Percentiles rank a stretch among this genome's conserved stretches.
Evolutionary conservation across 139 green algal genomes (phyloP).

Genomic region (Picochlorum sp.): DNA sequence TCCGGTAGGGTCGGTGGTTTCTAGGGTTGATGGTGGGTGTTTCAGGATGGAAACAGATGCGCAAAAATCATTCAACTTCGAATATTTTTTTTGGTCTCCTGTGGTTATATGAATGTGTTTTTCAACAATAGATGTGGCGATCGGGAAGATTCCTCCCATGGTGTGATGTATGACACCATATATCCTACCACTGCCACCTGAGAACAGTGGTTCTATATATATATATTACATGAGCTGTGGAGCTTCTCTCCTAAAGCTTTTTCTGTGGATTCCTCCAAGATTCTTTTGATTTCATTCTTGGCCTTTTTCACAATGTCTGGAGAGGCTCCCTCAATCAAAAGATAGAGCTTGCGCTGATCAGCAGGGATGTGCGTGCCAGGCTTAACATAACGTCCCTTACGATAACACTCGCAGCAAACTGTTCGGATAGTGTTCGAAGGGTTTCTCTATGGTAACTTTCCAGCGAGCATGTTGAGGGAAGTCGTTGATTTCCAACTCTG

Average conservation of each 20-base stretch:
- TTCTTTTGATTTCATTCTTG: constrained; percentile 72
- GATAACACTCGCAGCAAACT: constrained; percentile 71
- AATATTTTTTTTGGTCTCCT: no score
- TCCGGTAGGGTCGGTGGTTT: no score
- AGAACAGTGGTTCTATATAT: no score
- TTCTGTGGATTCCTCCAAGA: constrained; percentile 74
- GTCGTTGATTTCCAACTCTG: constrained; percentile 98
- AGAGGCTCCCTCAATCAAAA: constrained; percentile 75
- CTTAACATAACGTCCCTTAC: constrained; percentile 74
- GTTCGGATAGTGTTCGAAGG: constrained; percentile 73
- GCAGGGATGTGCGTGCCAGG: constrained; percentile 38
- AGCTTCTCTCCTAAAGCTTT: constrained; percentile 70
- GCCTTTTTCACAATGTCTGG: constrained; percentile 55
- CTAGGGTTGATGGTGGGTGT: no score
- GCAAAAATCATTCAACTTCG: no score
- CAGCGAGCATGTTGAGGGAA: constrained; percentile 93
- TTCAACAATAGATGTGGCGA: no score
- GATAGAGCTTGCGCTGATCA: constrained; percentile 88
- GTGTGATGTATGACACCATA: no score
- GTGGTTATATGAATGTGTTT: no score
- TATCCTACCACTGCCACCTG: neutral
- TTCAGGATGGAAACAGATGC: no score
- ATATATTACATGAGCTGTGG: constrained; percentile 10
- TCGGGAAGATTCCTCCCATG: no score
- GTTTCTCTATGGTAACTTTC: constrained; percentile 91